These are phyloP conservation scores for Solanum piurae DNA, from an alignment of 257 asterid species.

Conservation along the genomic window DNA sequence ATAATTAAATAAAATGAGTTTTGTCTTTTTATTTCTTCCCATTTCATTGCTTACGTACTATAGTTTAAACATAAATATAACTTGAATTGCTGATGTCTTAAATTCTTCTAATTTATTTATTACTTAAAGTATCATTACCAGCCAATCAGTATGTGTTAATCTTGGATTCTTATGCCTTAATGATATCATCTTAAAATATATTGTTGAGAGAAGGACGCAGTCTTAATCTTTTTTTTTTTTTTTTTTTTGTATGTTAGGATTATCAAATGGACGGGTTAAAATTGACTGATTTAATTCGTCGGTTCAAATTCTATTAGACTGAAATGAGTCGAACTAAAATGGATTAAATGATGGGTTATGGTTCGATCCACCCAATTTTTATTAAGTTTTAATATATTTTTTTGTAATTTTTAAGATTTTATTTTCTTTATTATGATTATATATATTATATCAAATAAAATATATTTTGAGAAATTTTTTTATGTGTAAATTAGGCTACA, in stretches of 20 bases:
- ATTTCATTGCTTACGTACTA: background rate
- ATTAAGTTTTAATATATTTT: too few relatives aligned
- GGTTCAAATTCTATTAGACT: background rate
- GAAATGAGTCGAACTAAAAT: background rate
- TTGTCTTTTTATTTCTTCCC: background rate
- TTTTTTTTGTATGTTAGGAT: background rate
- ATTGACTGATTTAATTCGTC: background rate
- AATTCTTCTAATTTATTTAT: background rate
- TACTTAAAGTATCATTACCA: background rate
- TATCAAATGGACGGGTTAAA: background rate
- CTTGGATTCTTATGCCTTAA: background rate
- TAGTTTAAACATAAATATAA: background rate
- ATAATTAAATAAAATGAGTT: background rate
- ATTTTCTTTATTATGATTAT: background rate
- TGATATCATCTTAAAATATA: background rate
- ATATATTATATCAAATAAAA: background rate
- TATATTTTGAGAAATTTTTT: background rate
- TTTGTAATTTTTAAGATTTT: background rate
- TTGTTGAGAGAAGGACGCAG: background rate
- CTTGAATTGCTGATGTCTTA: background rate
- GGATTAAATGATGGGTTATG: background rate
- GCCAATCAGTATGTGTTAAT: background rate
- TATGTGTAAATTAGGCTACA: too few relatives aligned
- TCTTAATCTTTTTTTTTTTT: background rate
- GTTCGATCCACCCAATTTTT: too few relatives aligned